Evolutionary conservation across 768 basidiomycete genomes (phyloP).

Genomic region (Rubroboletus satanas): DNA sequence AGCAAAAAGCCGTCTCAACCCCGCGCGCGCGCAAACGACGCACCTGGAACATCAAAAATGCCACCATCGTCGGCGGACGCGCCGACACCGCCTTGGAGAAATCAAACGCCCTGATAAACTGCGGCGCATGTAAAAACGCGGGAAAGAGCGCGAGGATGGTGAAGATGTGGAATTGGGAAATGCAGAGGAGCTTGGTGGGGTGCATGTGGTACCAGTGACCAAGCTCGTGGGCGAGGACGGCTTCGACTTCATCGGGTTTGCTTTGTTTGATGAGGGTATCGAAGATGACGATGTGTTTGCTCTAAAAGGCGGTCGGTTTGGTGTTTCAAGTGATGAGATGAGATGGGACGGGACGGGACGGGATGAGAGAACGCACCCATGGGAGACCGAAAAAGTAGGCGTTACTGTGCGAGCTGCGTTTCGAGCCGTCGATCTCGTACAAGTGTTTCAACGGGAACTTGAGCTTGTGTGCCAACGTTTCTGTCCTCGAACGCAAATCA

Average conservation of each 20-base stretch:
- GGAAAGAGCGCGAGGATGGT: slow-evolving; percentile 83
- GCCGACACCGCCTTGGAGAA: slow-evolving; percentile 64
- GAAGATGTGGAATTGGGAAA: slow-evolving; percentile 87
- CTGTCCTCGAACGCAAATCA: slow-evolving; percentile 73
- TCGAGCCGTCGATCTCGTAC: slow-evolving; percentile 96
- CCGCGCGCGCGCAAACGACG: neutral
- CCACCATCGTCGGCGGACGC: slow-evolving; percentile 74
- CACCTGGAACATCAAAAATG: slow-evolving; percentile 86
- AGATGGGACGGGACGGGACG: neutral
- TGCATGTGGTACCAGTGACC: slow-evolving; percentile 96
- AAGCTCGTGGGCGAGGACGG: slow-evolving; percentile 95
- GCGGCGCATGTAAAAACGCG: slow-evolving; percentile 81
- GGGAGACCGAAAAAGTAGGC: slow-evolving; percentile 99
- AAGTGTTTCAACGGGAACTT: slow-evolving; percentile 92
- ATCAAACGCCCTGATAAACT: slow-evolving; percentile 76
- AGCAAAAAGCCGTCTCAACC: neutral
- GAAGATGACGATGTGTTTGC: slow-evolving; percentile 94
- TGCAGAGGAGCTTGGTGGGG: slow-evolving; percentile 81
- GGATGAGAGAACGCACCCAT: slow-evolving; percentile 54
- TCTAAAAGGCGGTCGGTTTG: slow-evolving; percentile 37
- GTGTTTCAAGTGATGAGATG: neutral
- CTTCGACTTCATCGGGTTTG: slow-evolving; percentile 90
- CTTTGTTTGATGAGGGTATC: slow-evolving; percentile 94
- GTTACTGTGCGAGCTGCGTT: slow-evolving; percentile 92
- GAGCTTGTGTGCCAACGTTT: slow-evolving; percentile 71